Percentiles rank a stretch among this genome's conserved stretches.
These are phyloP conservation scores for Haplosporangium sp. DNA, from an alignment of 371 early-diverging fungal species.

Conservation along the genomic window DNA sequence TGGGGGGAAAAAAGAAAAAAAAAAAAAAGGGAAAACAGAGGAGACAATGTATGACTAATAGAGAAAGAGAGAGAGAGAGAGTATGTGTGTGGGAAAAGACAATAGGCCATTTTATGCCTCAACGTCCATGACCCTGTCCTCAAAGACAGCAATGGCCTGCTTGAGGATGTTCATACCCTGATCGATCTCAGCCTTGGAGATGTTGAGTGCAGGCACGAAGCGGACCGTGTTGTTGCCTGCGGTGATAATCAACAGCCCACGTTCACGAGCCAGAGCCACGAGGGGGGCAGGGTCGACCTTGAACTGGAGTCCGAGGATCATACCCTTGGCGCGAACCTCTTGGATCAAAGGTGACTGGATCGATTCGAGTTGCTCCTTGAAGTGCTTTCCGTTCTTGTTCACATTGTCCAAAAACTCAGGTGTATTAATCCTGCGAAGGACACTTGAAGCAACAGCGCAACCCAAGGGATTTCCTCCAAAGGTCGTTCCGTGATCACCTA, in stretches of 20 bases:
- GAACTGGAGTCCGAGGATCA: constrained; percentile 86
- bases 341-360: constrained; percentile 69
- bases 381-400: constrained; percentile 63
- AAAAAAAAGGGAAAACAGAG: background rate
- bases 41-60: too few species aligned
- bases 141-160: constrained; percentile 67
- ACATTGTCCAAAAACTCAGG: constrained; percentile 80
- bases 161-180: constrained; percentile 73
- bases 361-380: constrained; percentile 63
- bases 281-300: constrained; percentile 72
- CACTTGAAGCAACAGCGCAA: constrained; percentile 78
- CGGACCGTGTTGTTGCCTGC: constrained; percentile 93
- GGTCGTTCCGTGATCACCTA: constrained; percentile 96
- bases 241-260: constrained; percentile 87
- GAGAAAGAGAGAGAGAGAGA: background rate
- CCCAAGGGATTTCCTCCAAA: constrained; percentile 96
- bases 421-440: constrained; percentile 73
- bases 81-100: background rate
- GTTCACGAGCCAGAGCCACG: constrained; percentile 80
- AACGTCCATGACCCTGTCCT: constrained; percentile 36
- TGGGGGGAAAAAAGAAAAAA: background rate
- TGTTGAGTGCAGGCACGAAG: constrained; percentile 87
- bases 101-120: constrained; percentile 12
- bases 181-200: constrained; percentile 74
- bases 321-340: constrained; percentile 87